phyloP scores from a whole-genome alignment of 805 yeast species.

The Candida endomychidarum region DNA sequence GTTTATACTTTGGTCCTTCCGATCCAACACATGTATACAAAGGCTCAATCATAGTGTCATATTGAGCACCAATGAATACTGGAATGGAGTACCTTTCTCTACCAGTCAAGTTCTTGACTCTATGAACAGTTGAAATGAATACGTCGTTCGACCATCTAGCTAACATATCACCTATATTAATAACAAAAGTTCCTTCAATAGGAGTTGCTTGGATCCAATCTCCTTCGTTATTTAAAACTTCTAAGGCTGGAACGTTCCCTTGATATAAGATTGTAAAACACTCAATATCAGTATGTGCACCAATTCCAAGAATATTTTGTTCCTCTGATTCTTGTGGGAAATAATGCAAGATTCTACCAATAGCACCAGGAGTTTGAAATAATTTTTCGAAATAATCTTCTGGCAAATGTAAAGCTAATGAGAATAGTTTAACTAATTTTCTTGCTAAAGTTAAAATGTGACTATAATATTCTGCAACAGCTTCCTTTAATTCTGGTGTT shows the following conservation, averaged over 20 bases:
- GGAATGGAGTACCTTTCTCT: slow-evolving; percentile 16
- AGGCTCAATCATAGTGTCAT: slow-evolving; percentile 14
- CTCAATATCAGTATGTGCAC: slow-evolving; percentile 17
- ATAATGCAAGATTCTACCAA: slow-evolving; percentile 15
- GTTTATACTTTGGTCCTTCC: slow-evolving; percentile 13
- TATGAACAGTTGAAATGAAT: slow-evolving; percentile 16
- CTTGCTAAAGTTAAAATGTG: slow-evolving; percentile 10
- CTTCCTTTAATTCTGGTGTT: slow-evolving; percentile 12
- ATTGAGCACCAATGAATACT: slow-evolving; percentile 15
- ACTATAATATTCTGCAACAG: slow-evolving; percentile 11
- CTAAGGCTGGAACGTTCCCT: slow-evolving; percentile 14
- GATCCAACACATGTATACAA: slow-evolving; percentile 13
- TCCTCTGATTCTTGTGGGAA: slow-evolving; percentile 11
- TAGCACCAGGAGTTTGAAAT: slow-evolving; percentile 15
- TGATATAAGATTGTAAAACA: slow-evolving; percentile 16
- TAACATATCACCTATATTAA: slow-evolving; percentile 17
- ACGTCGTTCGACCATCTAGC: slow-evolving; percentile 17
- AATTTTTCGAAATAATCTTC: slow-evolving; percentile 12
- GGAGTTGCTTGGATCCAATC: slow-evolving; percentile 16
- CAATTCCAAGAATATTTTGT: slow-evolving; percentile 13
- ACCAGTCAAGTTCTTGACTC: slow-evolving; percentile 13
- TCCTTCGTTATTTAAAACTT: slow-evolving; percentile 14
- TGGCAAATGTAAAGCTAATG: slow-evolving; percentile 12
- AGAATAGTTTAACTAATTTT: slow-evolving; percentile 12
- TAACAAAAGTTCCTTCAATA: slow-evolving; percentile 12